These are phyloP conservation scores for Coix lacrymajobi DNA, from an alignment of 176 grass and related monocot genomes.

Conservation along the genomic window DNA sequence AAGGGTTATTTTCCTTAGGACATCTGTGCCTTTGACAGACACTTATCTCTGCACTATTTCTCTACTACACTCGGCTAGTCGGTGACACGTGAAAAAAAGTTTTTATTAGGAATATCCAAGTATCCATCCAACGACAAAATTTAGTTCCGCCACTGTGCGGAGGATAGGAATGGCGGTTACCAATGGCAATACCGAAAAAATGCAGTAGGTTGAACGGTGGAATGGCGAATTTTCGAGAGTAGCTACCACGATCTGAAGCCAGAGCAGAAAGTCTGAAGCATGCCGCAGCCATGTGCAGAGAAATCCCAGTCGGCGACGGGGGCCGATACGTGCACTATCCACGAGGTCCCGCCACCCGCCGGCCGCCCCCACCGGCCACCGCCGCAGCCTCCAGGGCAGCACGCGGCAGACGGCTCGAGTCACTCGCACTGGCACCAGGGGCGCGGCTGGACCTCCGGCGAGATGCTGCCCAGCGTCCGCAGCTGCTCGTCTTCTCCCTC, in stretches of 20 bases:
- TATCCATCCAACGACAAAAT: too few species aligned
- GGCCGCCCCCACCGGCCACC: neutral
- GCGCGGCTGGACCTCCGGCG: neutral
- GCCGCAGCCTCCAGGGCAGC: neutral
- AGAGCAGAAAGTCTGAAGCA: neutral
- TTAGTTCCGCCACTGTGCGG: neutral
- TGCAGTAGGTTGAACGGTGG: neutral
- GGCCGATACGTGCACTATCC: neutral
- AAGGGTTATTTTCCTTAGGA: too few species aligned
- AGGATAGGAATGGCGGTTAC: neutral
- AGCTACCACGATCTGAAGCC: neutral
- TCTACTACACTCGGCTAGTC: neutral
- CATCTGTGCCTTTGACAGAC: too few species aligned
- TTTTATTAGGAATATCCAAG: neutral
- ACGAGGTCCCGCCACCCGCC: neutral
- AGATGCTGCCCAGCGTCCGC: too few species aligned
- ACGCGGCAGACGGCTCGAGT: neutral
- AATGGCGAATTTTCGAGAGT: neutral
- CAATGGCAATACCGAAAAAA: neutral
- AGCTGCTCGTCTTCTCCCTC: neutral
- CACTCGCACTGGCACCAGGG: neutral
- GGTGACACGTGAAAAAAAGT: neutral
- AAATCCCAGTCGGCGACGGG: neutral
- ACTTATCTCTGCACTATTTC: neutral
- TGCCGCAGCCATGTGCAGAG: neutral